A percentile compares a stretch with the other conserved stretches of the same genome.
These are phyloP conservation scores for Dimocarpus longan DNA, from an alignment of 345 rosid species.

Conservation along the genomic window DNA sequence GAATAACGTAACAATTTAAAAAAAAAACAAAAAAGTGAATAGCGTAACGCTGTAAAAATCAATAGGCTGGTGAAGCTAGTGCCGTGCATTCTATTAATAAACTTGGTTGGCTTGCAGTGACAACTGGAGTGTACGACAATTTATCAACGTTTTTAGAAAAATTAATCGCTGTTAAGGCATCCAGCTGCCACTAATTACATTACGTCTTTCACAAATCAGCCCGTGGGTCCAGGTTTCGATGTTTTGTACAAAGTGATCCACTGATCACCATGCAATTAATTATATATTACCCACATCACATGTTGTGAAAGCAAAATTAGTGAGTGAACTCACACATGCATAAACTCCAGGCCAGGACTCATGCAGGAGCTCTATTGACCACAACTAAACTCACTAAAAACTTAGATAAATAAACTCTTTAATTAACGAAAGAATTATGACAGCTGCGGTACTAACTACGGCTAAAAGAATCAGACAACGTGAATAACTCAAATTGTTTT, in stretches of 20 bases:
- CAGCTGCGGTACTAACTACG: neutral
- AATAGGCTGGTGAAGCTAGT: neutral
- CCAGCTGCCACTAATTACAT: neutral
- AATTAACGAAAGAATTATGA: neutral
- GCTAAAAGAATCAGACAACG: no score
- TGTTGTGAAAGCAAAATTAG: neutral
- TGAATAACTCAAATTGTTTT: no score
- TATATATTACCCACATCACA: neutral
- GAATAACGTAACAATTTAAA: neutral
- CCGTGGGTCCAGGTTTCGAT: conserved; percentile 18
- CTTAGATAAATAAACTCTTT: no score
- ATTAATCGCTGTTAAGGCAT: neutral
- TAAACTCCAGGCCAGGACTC: neutral
- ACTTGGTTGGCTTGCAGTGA: neutral
- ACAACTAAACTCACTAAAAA: neutral
- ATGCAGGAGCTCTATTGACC: neutral
- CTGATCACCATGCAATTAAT: neutral
- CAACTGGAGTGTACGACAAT: neutral
- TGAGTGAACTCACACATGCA: no score
- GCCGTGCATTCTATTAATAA: neutral
- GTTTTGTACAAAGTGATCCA: neutral
- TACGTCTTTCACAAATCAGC: neutral
- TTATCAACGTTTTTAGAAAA: neutral
- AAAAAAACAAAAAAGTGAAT: no score
- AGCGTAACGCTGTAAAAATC: neutral